A percentile compares a stretch with the other conserved stretches of the same genome.
Conservation (phyloP, 2,329 filamentous ascomycete species). For the Hypocreales sp. region DNA sequence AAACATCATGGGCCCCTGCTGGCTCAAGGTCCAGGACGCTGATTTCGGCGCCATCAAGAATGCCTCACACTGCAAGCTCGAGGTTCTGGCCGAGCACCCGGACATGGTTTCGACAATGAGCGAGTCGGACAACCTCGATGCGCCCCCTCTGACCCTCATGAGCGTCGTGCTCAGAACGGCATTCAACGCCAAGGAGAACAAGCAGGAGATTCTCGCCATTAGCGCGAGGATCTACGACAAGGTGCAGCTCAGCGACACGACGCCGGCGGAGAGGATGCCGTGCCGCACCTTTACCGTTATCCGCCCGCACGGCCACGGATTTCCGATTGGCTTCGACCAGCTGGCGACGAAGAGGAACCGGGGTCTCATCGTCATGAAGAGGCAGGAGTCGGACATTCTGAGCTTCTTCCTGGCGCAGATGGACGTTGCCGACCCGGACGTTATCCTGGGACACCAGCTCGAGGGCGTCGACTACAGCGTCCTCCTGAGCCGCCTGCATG, state of each 20-base stretch:
- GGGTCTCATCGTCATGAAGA: conserved; percentile 66
- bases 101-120: conserved; percentile 56
- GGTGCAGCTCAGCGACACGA: conserved; percentile 73
- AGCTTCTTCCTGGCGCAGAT: conserved; percentile 82
- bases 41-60: conserved; percentile 79
- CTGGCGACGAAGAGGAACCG: conserved; percentile 56
- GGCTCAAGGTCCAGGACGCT: conserved; percentile 78
- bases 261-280: conserved; percentile 72
- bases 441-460: conserved; percentile 86
- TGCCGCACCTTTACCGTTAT: conserved; percentile 87
- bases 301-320: conserved; percentile 59
- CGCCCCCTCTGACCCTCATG: conserved; percentile 89
- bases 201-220: conserved; percentile 85
- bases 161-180: conserved; percentile 77
- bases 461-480: conserved; percentile 95
- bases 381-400: conserved; percentile 70
- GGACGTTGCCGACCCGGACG: conserved; percentile 79
- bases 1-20: conserved; percentile 97
- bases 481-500: conserved; percentile 69
- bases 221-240: conserved; percentile 90
- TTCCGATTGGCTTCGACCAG: conserved; percentile 76
- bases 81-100: conserved; percentile 68
- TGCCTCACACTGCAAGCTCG: conserved; percentile 92
- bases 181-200: conserved; percentile 85
- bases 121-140: conserved; percentile 68